phyloP scores from a whole-genome alignment of 768 basidiomycete species.

The Neoboletus magnificus region DNA sequence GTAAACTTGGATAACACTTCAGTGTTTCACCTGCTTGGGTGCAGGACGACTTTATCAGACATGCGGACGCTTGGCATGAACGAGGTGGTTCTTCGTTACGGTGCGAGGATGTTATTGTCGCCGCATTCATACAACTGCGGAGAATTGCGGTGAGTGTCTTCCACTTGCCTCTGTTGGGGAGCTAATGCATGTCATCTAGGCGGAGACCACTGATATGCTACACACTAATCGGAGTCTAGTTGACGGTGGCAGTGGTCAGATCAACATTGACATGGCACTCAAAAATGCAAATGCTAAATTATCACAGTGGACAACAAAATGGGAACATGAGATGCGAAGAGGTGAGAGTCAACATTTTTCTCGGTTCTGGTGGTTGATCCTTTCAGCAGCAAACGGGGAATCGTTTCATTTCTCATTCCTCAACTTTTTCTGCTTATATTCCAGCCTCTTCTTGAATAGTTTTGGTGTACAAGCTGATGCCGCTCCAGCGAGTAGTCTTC shows the following conservation, averaged over 20 bases:
- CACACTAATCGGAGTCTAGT: constrained; percentile 47
- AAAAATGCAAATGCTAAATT: constrained; percentile 70
- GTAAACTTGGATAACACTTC: constrained; percentile 1
- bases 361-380: constrained; percentile 1
- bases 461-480: constrained; percentile 72
- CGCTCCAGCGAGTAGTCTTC: constrained; percentile 44
- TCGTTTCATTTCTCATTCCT: constrained; percentile 76
- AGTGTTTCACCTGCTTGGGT: constrained; percentile 8
- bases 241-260: constrained; percentile 50
- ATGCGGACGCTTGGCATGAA: constrained; percentile 70
- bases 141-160: constrained; percentile 64
- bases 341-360: constrained; percentile 38
- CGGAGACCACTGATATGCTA: constrained; percentile 77
- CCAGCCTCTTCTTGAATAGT: constrained; percentile 79
- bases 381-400: constrained; percentile 58
- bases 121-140: constrained; percentile 73
- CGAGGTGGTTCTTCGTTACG: constrained; percentile 49
- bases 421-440: constrained; percentile 71
- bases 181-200: constrained; percentile 37
- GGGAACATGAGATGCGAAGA: constrained; percentile 71
- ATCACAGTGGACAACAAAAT: constrained; percentile 66
- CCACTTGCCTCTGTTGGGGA: neutral
- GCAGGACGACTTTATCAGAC: constrained; percentile 68
- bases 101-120: constrained; percentile 78
- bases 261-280: constrained; percentile 71